Evolutionary conservation across 1,139 yeast species (phyloP).

Genomic region (Suhomyces bokatorum): DNA sequence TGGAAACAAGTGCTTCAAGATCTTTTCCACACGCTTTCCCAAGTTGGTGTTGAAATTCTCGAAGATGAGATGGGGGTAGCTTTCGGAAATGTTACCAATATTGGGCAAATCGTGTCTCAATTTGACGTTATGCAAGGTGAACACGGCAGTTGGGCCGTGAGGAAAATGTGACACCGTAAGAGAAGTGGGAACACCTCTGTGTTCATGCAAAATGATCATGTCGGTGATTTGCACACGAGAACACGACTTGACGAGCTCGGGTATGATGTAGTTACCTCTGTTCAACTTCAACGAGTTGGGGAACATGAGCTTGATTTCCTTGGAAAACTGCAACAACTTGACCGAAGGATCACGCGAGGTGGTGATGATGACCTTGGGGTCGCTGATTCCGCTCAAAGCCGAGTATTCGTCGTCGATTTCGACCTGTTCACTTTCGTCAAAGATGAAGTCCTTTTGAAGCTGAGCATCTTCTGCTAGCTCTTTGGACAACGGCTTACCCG

Average conservation of each 20-base stretch:
- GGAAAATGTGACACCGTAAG: conserved; percentile 93
- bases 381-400: conserved; percentile 81
- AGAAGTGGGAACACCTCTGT: conserved; percentile 97
- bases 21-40: conserved; percentile 79
- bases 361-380: conserved; percentile 91
- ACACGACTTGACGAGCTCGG: conserved; percentile 84
- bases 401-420: conserved; percentile 86
- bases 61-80: conserved; percentile 90
- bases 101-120: conserved; percentile 89
- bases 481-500: conserved; percentile 86
- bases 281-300: conserved; percentile 89
- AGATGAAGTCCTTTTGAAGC: conserved; percentile 77
- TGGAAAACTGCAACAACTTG: conserved; percentile 83
- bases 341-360: conserved; percentile 92
- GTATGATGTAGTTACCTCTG: conserved; percentile 89
- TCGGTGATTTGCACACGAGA: conserved; percentile 71
- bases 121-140: conserved; percentile 91
- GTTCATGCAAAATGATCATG: conserved; percentile 85
- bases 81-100: conserved; percentile 86
- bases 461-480: conserved; percentile 86
- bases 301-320: conserved; percentile 83
- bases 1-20: conserved; percentile 87
- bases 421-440: conserved; percentile 73
- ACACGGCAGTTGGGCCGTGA: conserved; percentile 95
- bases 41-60: conserved; percentile 84